Conservation (phyloP, 176 grass and related monocot genomes). For the Juncus effusus region DNA sequence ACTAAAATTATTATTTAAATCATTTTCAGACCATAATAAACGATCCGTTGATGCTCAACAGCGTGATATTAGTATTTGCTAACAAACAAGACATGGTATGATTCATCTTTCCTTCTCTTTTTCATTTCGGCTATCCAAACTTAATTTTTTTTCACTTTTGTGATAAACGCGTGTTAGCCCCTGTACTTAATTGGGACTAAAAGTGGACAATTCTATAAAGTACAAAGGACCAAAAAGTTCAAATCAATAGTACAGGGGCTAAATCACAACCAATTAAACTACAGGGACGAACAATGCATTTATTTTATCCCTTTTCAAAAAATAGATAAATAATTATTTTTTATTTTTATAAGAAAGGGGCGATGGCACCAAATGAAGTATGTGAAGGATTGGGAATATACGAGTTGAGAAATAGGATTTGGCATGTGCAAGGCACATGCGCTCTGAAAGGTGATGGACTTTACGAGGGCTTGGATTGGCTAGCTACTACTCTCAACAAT, state of each 20-base stretch:
- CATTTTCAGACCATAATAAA: slow-evolving; percentile 28
- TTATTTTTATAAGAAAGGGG: slow-evolving; percentile 22
- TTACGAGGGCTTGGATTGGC: slow-evolving; percentile 41
- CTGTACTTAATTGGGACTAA: no score
- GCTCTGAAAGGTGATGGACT: slow-evolving; percentile 36
- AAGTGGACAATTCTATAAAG: no score
- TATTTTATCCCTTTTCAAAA: no score
- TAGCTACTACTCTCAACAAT: slow-evolving; percentile 32
- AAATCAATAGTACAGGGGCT: no score
- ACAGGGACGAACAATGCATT: no score
- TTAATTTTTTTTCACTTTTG: no score
- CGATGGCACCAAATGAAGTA: slow-evolving; percentile 35
- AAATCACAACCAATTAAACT: no score
- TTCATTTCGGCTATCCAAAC: background rate
- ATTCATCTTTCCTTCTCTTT: slow-evolving; percentile 4
- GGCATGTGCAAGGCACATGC: slow-evolving; percentile 41
- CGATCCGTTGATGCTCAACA: slow-evolving; percentile 28
- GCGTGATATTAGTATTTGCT: slow-evolving; percentile 30
- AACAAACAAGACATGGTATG: slow-evolving; percentile 31
- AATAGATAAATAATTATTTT: no score
- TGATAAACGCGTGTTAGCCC: no score
- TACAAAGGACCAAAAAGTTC: no score
- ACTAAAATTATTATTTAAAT: slow-evolving; percentile 9
- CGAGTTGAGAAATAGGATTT: slow-evolving; percentile 31
- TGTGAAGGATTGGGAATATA: slow-evolving; percentile 35